Base-by-base conservation (phyloP, 257 asterid genomes). In the Galeopsis tetrahit region DNA sequence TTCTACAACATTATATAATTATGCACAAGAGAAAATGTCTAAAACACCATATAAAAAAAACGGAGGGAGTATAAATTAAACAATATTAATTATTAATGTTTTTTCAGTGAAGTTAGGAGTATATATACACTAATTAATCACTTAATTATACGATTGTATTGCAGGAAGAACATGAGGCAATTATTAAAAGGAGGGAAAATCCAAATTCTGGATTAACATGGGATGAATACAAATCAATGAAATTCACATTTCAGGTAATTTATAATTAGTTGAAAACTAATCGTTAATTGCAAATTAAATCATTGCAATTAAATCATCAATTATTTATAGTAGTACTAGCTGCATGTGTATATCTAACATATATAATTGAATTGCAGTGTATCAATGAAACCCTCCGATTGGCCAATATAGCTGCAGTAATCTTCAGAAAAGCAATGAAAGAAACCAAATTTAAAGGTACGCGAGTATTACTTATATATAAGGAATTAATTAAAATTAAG, bases 401-500 rank as follows among this genome's bases (percentile, higher is more conserved):
- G 78, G 98, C 96, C 52, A 93, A 93, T 69, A 93, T 93, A 67
- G 98, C 86, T 49, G 97, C 97, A 10, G 97, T 86, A 64, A 89
- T 93, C 59, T 93, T 93, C 90, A 87, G 98, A 67, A 93, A 93
- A 79, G 72, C 96, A 59, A 65, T 93, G 53, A 84, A 72, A 66
- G 97, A 93, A 40, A 75, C 82, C 82, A 82, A 82, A 74, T 93
- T 83, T 71, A 90, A 89, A 73, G 98, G 98, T 21, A 21, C 28
- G 28, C 1, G 1, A 21, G 28, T 21, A 21, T 21, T 21, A 21
- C 28, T 21, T 21, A 0, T 21, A 21, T 90, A 1, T 67, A n/a
- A 39, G 1, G 2, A 39, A 39, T 5, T 2, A 21, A 21, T 21
- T 21, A 21, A 21, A 21, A 21, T 21, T 21, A 21, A 21, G 28